Conservation (phyloP, 192 early-diverging fungal genomes). For the Coemansia sp. region DNA sequence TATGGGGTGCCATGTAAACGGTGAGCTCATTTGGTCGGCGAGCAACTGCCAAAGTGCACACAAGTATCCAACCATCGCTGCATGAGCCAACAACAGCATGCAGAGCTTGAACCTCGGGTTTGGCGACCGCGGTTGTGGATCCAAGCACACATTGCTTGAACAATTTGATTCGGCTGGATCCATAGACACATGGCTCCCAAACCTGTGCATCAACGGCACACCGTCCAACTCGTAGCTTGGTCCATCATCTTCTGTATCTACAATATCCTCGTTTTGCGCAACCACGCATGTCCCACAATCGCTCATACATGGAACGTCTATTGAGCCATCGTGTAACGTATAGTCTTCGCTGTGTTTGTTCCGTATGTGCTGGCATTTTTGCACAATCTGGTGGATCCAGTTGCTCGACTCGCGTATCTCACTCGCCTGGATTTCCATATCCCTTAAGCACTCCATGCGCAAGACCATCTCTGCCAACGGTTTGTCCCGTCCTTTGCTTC, state of each 20-base stretch:
- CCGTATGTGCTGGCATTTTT: neutral
- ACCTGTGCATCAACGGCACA: neutral
- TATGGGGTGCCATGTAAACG: constrained; percentile 28
- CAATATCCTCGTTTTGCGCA: neutral
- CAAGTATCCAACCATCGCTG: constrained; percentile 9
- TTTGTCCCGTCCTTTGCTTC: neutral
- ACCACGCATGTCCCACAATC: neutral
- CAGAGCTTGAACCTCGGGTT: neutral
- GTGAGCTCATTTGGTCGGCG: neutral
- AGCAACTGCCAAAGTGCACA: constrained; percentile 2
- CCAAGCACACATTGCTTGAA: neutral
- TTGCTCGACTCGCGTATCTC: constrained; percentile 22
- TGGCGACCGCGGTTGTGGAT: neutral
- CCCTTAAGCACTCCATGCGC: constrained; percentile 2
- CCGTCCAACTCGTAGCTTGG: neutral
- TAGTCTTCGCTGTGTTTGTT: neutral
- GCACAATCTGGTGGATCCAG: constrained; percentile 27
- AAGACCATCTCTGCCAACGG: neutral
- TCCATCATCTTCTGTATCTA: neutral
- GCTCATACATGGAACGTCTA: neutral
- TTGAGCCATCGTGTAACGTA: no score
- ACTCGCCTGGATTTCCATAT: constrained; percentile 13
- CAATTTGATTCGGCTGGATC: neutral
- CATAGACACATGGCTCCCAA: neutral
- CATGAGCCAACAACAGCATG: constrained; percentile 11